Base-by-base conservation (phyloP, 2,329 filamentous ascomycete genomes). In the Alternaria ventricosa region DNA sequence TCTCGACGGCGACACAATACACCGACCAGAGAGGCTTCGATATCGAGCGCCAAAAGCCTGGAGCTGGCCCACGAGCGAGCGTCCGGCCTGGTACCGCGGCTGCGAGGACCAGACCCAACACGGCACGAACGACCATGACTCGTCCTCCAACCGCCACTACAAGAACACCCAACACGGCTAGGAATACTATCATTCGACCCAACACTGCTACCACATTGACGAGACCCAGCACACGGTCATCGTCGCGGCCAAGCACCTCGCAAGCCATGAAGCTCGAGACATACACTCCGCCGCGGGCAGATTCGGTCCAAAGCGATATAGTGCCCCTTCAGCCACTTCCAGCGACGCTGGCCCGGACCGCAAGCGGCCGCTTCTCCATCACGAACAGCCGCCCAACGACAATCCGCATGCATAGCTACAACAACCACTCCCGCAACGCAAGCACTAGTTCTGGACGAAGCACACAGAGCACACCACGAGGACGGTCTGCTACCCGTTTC, bases 21-120 rank as follows among this genome's bases (percentile, higher is more conserved):
- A 62, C 63, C 8, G 72, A 64, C 6, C 43, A 57, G 6, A 67
- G 60, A 3, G 50, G 57, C 12, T 20, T 56, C 25, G 73, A 78
- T 49, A 57, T 74, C 49, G 72, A 77, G 51, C 73, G 62, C 41
- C 51, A 62, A 13, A 71, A 71, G 47, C 62, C 72, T 23, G 20
- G 63, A 6, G 57, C 61, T 44, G 61, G 51, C 12, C 43, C 13
- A 12, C 70, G 69, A 4, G 25, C 50, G 11, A 69, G 50, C 36
- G 68, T 65, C 12, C 61, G 61, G 10, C 54, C 68, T 25, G 63
- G 60, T 28, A 47, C 41, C 23, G 27, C 57, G 36, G 25, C 22
- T 12, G 33, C 55, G n/a, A 53, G 49, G 49, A 53, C 30, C 11
- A 53, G 62, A 57, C 62, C 62, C 15, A 61, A 46, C 25, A 36